Evolutionary conservation across 306 rosid species (phyloP).

Genomic region (Sechiopsis laciniata): DNA sequence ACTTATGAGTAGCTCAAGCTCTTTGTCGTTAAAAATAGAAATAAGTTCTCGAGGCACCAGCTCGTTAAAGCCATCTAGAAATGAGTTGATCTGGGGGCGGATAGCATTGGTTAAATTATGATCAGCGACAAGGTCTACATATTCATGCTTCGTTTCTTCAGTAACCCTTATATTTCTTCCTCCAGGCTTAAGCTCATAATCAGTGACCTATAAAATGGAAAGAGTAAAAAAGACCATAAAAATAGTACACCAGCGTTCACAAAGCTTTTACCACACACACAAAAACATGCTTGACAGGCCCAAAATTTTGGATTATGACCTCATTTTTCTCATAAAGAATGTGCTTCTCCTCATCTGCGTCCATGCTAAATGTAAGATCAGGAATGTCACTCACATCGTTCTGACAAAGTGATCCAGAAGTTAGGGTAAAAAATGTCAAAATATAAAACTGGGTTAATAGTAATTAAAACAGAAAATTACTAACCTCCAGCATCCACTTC

Average conservation of each 20-base stretch:
- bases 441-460: conserved; percentile 9
- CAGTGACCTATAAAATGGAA: conserved; percentile 61
- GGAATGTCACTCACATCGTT: conserved; percentile 84
- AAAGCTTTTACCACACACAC: not conserved
- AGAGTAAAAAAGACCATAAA: not conserved
- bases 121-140: conserved; percentile 96
- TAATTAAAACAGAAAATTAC: conserved; percentile 24
- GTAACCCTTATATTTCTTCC: conserved; percentile 96
- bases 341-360: conserved; percentile 94
- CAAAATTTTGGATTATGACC: conserved; percentile 35
- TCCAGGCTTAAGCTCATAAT: conserved; percentile 96
- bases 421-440: conserved; percentile 19
- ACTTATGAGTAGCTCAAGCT: conserved; percentile 97
- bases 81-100: conserved; percentile 87
- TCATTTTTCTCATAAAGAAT: conserved; percentile 89
- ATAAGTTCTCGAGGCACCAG: conserved; percentile 75
- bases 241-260: not conserved
- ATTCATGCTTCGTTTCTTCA: conserved; percentile 97
- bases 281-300: not conserved
- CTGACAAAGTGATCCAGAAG: conserved; percentile 33
- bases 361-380: conserved; percentile 98
- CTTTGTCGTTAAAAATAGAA: conserved; percentile 87
- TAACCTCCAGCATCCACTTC: conserved; percentile 98
- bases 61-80: conserved; percentile 77
- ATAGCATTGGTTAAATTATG: conserved; percentile 91